phyloP scores from a whole-genome alignment of 139 green algal genomes.

The Coelastrella sp. region DNA sequence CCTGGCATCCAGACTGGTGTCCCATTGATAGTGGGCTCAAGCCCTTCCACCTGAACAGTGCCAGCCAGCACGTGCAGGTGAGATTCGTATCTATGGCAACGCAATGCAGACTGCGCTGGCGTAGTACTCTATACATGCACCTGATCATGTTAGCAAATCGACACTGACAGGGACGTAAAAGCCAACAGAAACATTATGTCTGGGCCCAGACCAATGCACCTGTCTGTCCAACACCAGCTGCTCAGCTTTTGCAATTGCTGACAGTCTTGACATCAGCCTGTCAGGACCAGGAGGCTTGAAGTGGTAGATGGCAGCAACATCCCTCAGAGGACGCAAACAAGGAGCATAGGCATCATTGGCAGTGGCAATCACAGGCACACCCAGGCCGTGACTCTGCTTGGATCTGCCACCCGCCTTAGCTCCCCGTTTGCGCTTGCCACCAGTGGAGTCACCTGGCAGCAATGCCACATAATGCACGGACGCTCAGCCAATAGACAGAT shows the following conservation, averaged over 20 bases:
- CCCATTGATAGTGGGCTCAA: no score
- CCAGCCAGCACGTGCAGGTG: no score
- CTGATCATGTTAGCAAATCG: no score
- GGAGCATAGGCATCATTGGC: constrained; percentile 97
- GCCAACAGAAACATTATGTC: neutral
- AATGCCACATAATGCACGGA: neutral
- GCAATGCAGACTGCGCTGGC: no score
- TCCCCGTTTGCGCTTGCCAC: neutral
- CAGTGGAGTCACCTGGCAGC: neutral
- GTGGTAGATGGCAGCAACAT: constrained; percentile 84
- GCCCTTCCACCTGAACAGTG: no score
- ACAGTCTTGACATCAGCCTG: constrained; percentile 67
- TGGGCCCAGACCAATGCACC: constrained; percentile 29
- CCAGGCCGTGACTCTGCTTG: constrained; percentile 55
- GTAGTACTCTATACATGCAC: no score
- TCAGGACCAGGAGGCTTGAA: constrained; percentile 67
- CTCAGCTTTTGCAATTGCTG: constrained; percentile 73
- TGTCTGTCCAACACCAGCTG: constrained; percentile 62
- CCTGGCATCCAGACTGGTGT: no score
- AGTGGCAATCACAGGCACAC: constrained; percentile 95
- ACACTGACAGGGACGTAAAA: no score
- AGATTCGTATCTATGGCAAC: no score
- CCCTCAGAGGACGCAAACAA: constrained; percentile 86
- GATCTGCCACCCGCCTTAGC: neutral
- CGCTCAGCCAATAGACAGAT: no score